Evolutionary conservation across 2,329 filamentous ascomycete species (phyloP), one percentile per base, ranked within the genome.

Genomic region (Stagonosporopsis cucurbitacearum): DNA sequence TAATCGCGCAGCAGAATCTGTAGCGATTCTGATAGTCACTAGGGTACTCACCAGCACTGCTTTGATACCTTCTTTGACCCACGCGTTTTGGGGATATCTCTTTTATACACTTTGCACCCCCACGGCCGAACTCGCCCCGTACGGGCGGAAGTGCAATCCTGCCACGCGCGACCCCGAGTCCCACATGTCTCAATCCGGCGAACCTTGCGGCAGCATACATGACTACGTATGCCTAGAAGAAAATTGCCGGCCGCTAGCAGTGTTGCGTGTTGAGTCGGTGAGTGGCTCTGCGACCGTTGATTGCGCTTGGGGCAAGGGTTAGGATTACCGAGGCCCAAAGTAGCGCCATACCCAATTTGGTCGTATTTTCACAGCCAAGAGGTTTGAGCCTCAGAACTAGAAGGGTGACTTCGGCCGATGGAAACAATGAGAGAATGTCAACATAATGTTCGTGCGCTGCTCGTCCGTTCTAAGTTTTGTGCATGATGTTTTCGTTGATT

Each of bases 181-280:
- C 66, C 65, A 67, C 66, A 65, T 67, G 58, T 57, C 66, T 66
- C 60, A 59, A 67, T 59, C 60, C 45, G 63, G 66, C 51, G 52
- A 63, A 58, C 55, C 65, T 69, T 69, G 66, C 65, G 62, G 65
- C 49, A 40, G 39, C 26, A 52, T 52, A 62, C 63, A 68, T 67
- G 56, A 45, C 46, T 59, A 59, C 44, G 47, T 52, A 44, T 41
- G 54, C 48, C 59, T 48, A 60, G 59, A 58, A 56, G 53, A 54
- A 62, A 56, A 45, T 52, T 39, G 32, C 36, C 47, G 41, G 48
- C 56, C 49, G 47, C 56, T 59, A 59, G 48, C 45, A 47, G 50
- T 50, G 52, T 46, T 44, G 52, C 35, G 42, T 52, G 35, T 57
- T 57, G 54, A 57, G 62, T 62, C 60, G 57, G 65, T 63, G 63